Conservation (phyloP, 2,329 filamentous ascomycete genomes). For the Pseudomassariella vexata region DNA sequence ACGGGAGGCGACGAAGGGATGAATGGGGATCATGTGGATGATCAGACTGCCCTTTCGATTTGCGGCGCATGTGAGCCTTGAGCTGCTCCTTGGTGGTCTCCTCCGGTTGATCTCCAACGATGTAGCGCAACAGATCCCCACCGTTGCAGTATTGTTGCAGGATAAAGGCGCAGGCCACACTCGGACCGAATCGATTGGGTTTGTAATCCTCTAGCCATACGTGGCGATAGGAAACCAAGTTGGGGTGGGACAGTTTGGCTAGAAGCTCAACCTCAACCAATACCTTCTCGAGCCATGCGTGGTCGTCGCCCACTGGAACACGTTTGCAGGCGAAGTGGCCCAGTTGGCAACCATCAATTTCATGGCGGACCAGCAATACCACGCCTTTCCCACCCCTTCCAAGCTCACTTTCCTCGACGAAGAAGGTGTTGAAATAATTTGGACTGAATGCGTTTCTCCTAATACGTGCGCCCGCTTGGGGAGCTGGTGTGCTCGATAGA, state of each 20-base stretch:
- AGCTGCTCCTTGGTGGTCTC: constrained; percentile 74
- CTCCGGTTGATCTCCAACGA: constrained; percentile 62
- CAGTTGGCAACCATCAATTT: constrained; percentile 81
- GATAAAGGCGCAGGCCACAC: constrained; percentile 92
- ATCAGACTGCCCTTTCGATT: constrained; percentile 72
- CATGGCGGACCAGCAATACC: constrained; percentile 86
- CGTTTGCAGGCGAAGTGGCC: constrained; percentile 96
- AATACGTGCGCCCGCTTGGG: constrained; percentile 62
- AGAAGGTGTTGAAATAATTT: constrained; percentile 89
- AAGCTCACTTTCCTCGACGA: constrained; percentile 80
- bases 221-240: constrained; percentile 92
- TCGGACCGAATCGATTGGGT: constrained; percentile 80
- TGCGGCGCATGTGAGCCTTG: constrained; percentile 79
- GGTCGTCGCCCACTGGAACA: constrained; percentile 90
- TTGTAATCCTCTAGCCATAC: constrained; percentile 92
- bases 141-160: constrained; percentile 96
- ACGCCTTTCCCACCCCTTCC: constrained; percentile 92
- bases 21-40: constrained; percentile 42
- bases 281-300: constrained; percentile 91
- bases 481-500: constrained; percentile 46
- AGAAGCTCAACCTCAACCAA: constrained; percentile 89
- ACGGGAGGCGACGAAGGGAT: constrained; percentile 44
- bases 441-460: constrained; percentile 82
- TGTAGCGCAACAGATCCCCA: constrained; percentile 83
- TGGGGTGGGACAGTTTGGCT: constrained; percentile 86